phyloP scores from a whole-genome alignment of 257 asterid species.

The Solanum gracilifrons region DNA sequence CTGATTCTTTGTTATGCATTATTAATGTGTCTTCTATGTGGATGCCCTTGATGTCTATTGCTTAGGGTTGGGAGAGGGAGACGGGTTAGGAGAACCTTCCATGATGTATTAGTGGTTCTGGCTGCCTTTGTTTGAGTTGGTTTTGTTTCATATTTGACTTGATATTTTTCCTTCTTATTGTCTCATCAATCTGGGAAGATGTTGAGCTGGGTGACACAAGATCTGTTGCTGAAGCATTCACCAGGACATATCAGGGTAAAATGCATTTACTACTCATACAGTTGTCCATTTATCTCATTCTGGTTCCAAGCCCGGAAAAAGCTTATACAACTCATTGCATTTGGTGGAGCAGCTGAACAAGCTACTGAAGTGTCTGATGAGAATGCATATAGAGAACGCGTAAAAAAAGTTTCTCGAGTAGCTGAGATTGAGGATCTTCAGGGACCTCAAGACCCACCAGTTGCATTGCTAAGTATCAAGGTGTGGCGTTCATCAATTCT shows the following conservation, averaged over 20 bases:
- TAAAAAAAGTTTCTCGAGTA: constrained; percentile 51
- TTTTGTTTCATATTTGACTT: not conserved
- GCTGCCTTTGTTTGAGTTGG: not conserved
- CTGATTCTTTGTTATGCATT: not conserved
- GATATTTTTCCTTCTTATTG: constrained; percentile 9
- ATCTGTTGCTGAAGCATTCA: constrained; percentile 93
- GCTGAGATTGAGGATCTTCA: constrained; percentile 94
- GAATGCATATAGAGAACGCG: constrained; percentile 37
- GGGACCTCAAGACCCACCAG: constrained; percentile 79
- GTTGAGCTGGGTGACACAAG: constrained; percentile 69
- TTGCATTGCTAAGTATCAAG: constrained; percentile 90
- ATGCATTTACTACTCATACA: constrained; percentile 1
- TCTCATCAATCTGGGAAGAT: constrained; percentile 35
- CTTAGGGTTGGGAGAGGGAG: not conserved
- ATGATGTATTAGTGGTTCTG: not conserved
- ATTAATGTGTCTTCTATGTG: not conserved
- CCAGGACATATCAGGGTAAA: constrained; percentile 68
- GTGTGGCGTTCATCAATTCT: constrained; percentile 15
- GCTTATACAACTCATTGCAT: not conserved
- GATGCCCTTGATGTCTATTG: not conserved
- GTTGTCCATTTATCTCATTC: not conserved
- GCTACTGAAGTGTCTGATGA: constrained; percentile 48
- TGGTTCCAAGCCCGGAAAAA: not conserved
- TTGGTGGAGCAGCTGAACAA: constrained; percentile 45
- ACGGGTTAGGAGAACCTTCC: not conserved